Base-by-base conservation (phyloP, 495 filamentous ascomycete genomes). In the Aspergillus baeticus region DNA sequence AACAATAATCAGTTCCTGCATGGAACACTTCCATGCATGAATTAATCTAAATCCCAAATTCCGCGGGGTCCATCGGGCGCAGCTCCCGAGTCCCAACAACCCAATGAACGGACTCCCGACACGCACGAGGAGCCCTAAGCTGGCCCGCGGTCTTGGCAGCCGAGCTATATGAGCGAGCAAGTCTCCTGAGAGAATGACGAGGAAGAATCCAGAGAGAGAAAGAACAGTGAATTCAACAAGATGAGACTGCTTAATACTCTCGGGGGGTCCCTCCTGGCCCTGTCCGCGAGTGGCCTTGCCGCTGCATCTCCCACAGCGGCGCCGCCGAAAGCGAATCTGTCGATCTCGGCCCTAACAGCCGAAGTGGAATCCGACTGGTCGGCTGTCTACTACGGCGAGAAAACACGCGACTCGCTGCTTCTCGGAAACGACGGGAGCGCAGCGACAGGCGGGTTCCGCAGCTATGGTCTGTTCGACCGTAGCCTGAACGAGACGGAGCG, bases 391-490 rank as follows among this genome's bases (percentile, higher is more conserved):
- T 42, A 39, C 11, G 49, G 36, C 6, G 1, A 1, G 0, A 14
- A n/a, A 1, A 26, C 13, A 4, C 1, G 15, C 14, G 37, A 41
- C 2, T 11, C 22, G 22, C 23, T 41, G 1, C 23, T 53, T 10
- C 41, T 53, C 14, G 50, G 50, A 5, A 53, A 53, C 6, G 50
- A 53, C 31, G 50, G 50, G 1, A 53, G 50, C 18, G 50, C 50
- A 8, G 50, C 22, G 7, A 53, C 50, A 0, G 50, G 50, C 10
- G 50, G 50, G 1, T 2, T 53, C n/a, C 50, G 50, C 0, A 42
- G 37, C 38, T 53, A 42, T 10, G 22, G 20, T 4, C 21, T 53
- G 13, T 21, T 10, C 2, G 20, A 23, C 13, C 23, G 14, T 0
- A n/a, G 36, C 31, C 23, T 53, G 50, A 33, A 18, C 17, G 50